Percentiles rank a stretch among this genome's conserved stretches.
phyloP scores from a whole-genome alignment of 2,329 filamentous ascomycete genomes.

The Neopestalotiopsis sp. region DNA sequence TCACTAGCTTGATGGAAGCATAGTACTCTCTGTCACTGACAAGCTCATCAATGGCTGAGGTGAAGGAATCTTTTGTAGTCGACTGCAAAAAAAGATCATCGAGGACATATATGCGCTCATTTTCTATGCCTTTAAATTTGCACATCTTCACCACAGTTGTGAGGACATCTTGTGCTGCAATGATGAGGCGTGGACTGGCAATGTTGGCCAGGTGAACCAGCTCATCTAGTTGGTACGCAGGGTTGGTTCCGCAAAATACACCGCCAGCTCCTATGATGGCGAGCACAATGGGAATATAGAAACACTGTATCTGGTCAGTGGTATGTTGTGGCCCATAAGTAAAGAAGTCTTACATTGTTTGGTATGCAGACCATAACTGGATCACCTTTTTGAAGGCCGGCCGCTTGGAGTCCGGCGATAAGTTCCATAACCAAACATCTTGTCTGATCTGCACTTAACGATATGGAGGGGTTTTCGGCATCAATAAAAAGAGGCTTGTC shows the following conservation, averaged over 20 bases:
- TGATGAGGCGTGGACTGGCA: slow-evolving; percentile 14
- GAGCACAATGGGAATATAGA: slow-evolving; percentile 43
- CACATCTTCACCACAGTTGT: slow-evolving; percentile 1
- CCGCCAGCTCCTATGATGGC: slow-evolving; percentile 27
- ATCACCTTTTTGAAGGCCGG: slow-evolving; percentile 4
- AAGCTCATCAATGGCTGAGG: neutral
- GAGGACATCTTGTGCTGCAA: neutral
- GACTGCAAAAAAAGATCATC: slow-evolving; percentile 1
- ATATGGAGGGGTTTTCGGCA: slow-evolving; percentile 41
- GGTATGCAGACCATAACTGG: slow-evolving; percentile 3
- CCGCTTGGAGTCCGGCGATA: slow-evolving; percentile 11
- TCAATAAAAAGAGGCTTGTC: slow-evolving; percentile 47
- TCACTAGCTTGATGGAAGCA: neutral
- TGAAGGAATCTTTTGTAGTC: neutral
- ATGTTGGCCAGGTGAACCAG: slow-evolving; percentile 12
- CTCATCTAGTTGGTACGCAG: slow-evolving; percentile 10
- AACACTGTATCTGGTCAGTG: slow-evolving; percentile 37
- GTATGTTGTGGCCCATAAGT: neutral
- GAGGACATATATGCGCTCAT: slow-evolving; percentile 6
- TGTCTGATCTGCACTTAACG: slow-evolving; percentile 40
- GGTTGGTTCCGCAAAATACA: slow-evolving; percentile 11
- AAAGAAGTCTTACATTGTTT: slow-evolving; percentile 11
- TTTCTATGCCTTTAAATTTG: slow-evolving; percentile 9
- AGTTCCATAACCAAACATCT: slow-evolving; percentile 36
- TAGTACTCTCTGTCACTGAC: neutral